Base-by-base conservation (phyloP, 2,329 filamentous ascomycete genomes). In the Diaporthe sp. region DNA sequence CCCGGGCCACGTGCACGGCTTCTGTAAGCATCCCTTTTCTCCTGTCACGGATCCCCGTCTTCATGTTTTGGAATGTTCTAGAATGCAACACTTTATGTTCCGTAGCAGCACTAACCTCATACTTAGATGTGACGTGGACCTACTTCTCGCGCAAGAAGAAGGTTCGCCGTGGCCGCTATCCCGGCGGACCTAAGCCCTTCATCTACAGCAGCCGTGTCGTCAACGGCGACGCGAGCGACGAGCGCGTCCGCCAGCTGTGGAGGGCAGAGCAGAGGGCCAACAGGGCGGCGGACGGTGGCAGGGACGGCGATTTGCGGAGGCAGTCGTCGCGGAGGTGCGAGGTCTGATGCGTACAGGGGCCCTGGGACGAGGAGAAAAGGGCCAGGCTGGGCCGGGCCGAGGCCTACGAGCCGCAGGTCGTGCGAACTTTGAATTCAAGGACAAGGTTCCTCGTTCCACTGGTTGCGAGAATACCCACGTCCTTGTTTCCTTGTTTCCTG, bases 1-100 rank as follows among this genome's bases (percentile, higher is more conserved):
- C n/a, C 73, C 73, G n/a, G 73, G 73, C 55, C 73, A 75, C 37
- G n/a, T 75, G 17, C 73, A 75, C 63, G 73, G 73, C 37, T 73
- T 75, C n/a, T 75, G n/a, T n/a, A n/a, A n/a, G n/a, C n/a, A n/a
- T n/a, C n/a, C n/a, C n/a, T n/a, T n/a, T n/a, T n/a, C n/a, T n/a
- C n/a, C n/a, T n/a, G n/a, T n/a, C n/a, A n/a, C n/a, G n/a, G n/a
- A n/a, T n/a, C n/a, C n/a, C n/a, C n/a, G n/a, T n/a, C n/a, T n/a
- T n/a, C n/a, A n/a, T n/a, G n/a, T n/a, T n/a, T n/a, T n/a, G n/a
- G n/a, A n/a, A n/a, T n/a, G n/a, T n/a, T n/a, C n/a, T n/a, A n/a
- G n/a, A n/a, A n/a, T n/a, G n/a, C n/a, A n/a, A n/a, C n/a, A n/a
- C n/a, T n/a, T n/a, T n/a, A n/a, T n/a, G n/a, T n/a, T n/a, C n/a